Evolutionary conservation across 495 filamentous ascomycete species (phyloP).

Genomic region (Antarctomyces pellizariae): DNA sequence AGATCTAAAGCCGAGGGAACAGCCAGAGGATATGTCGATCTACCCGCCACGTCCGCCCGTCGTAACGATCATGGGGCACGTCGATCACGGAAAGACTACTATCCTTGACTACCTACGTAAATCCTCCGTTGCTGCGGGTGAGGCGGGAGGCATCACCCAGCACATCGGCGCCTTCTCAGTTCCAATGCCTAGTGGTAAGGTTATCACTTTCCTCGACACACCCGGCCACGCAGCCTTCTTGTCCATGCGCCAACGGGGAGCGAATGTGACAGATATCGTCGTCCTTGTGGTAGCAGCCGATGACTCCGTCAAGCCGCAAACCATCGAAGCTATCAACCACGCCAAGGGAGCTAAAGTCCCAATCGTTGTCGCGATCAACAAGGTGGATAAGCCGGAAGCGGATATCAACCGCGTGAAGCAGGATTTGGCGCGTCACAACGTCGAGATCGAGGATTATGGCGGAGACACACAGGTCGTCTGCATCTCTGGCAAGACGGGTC

Average conservation of each 20-base stretch:
- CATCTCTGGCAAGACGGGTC: constrained; percentile 83
- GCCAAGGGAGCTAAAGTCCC: constrained; percentile 77
- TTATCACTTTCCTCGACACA: constrained; percentile 91
- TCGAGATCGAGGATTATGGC: constrained; percentile 87
- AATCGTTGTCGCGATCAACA: constrained; percentile 96
- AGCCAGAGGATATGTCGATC: constrained; percentile 41
- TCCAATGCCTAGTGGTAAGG: constrained; percentile 57
- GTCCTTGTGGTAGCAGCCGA: constrained; percentile 92
- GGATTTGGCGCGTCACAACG: constrained; percentile 61
- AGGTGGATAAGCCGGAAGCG: constrained; percentile 71
- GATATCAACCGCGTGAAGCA: constrained; percentile 63
- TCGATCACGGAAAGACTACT: constrained; percentile 97
- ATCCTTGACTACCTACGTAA: constrained; percentile 86
- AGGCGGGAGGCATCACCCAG: constrained; percentile 95
- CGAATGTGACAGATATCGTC: constrained; percentile 90
- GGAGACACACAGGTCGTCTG: constrained; percentile 81
- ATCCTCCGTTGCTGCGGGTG: constrained; percentile 67
- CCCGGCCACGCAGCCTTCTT: constrained; percentile 92
- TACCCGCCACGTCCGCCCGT: constrained; percentile 68
- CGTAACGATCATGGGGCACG: constrained; percentile 98
- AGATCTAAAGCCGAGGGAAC: constrained; percentile 52
- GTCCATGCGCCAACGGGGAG: constrained; percentile 86
- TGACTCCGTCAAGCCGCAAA: constrained; percentile 94
- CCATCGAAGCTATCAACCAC: constrained; percentile 88
- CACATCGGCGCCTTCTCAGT: constrained; percentile 99